Evolutionary conservation across 2,329 filamentous ascomycete species (phyloP), one percentile per base, ranked within the genome.

Genomic region (Fusarium citri): DNA sequence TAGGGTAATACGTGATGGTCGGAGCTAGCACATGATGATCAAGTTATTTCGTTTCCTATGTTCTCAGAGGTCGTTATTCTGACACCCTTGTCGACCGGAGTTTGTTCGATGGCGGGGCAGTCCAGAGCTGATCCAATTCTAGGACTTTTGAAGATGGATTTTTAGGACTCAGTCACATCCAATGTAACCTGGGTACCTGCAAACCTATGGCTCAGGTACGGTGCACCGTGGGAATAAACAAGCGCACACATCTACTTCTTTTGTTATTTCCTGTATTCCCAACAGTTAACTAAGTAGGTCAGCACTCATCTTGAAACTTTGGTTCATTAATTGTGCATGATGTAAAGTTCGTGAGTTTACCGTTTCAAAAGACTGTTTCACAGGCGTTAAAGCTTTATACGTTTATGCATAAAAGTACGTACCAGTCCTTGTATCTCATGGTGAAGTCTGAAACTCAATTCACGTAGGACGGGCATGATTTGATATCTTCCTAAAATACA

Each of bases 301-400:
- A n/a, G n/a, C n/a, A 37, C 26, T 40, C 4, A 23, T 26, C 22
- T 50, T 37, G 31, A 41, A 59, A 42, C 47, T 48, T 66, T 47
- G 25, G 22, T 26, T n/a, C 9, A 31, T 43, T 41, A 25, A 23
- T 51, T 34, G 15, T 20, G n/a, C 30, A 45, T 45, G 41, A 48
- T 37, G 31, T 31, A 45, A 50, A 18, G 28, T 14, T 46, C 28
- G 42, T 31, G 18, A 48, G 45, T 50, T 64, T 55, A 14, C 8
- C 46, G 67, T 70, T 70, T 70, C 63, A 63, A 49, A 59, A 41
- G 31, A 46, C 37, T 49, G 67, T 68, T 71, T 70, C 67, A 64
- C 53, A 59, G 55, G 46, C 50, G 59, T 54, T 37, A 50, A 41
- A 56, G 43, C 42, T 47, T 51, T 37, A 49, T 26, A 16, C 28